phyloP scores from a whole-genome alignment of 768 basidiomycete genomes.

The Naganishia randhawae region DNA sequence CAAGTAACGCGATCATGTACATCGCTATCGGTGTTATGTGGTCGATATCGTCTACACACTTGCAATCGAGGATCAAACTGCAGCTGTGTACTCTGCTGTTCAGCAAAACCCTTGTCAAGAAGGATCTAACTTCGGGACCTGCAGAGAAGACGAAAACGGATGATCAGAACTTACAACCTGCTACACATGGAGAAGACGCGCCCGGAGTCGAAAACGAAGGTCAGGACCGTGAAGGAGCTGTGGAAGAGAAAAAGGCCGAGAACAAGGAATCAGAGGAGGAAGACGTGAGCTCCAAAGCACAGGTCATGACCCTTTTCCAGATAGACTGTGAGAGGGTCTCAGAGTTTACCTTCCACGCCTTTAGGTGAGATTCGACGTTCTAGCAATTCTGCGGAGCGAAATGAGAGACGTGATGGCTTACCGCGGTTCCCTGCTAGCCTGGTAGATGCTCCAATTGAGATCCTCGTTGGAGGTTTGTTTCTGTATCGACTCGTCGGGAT shows the following conservation, averaged over 20 bases:
- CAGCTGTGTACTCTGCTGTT: conserved; percentile 82
- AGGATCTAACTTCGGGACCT: conserved; percentile 64
- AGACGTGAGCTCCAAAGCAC: conserved; percentile 60
- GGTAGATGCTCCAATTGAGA: conserved; percentile 51
- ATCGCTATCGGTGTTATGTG: conserved; percentile 49
- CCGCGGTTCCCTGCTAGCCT: too few relatives aligned
- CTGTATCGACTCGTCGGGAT: conserved; percentile 72
- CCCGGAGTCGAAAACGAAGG: conserved; percentile 31
- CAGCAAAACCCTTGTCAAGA: conserved; percentile 78
- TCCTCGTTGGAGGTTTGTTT: conserved; percentile 64
- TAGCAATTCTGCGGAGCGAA: too few relatives aligned
- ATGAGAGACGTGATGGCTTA: too few relatives aligned
- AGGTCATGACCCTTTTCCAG: conserved; percentile 95
- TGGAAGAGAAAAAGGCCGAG: conserved; percentile 44
- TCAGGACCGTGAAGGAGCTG: conserved; percentile 26
- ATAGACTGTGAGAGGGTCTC: conserved; percentile 81
- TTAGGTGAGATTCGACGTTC: neutral
- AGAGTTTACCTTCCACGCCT: conserved; percentile 25
- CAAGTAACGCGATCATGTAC: conserved; percentile 47
- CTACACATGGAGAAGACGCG: conserved; percentile 16
- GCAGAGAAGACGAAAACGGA: neutral
- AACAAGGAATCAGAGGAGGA: conserved; percentile 57
- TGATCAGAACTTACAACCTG: neutral
- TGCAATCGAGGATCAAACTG: conserved; percentile 67
- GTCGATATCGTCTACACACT: conserved; percentile 56